Percentiles rank a stretch among this genome's conserved stretches.
Conservation (phyloP, 305 asterid genomes). For the Fraxinus floribunda region DNA sequence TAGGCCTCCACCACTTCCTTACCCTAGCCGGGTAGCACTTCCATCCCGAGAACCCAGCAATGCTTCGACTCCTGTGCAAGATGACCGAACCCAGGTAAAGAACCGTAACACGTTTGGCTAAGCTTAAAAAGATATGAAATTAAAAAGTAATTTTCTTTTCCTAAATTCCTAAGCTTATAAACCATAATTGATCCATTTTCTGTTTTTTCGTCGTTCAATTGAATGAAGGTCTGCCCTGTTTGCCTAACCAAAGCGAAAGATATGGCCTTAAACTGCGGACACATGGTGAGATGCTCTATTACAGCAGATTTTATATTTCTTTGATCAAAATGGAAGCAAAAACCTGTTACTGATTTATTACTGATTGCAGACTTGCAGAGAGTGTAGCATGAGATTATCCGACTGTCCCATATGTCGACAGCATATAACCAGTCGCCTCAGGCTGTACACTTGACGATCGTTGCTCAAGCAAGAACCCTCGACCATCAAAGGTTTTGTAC, state of each 20-base stretch:
- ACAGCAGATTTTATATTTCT: background rate
- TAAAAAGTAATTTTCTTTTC: background rate
- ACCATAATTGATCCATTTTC: background rate
- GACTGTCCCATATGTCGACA: conserved; percentile 75
- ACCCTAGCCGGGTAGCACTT: conserved; percentile 26
- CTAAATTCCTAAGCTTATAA: background rate
- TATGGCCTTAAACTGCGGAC: conserved; percentile 79
- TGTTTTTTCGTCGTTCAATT: background rate
- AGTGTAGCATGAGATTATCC: conserved; percentile 60
- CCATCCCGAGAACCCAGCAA: conserved; percentile 33
- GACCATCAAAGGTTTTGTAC: background rate
- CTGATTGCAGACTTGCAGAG: conserved; percentile 70
- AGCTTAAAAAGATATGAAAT: background rate
- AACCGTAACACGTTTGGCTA: background rate
- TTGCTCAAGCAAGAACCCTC: background rate
- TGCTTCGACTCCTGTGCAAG: conserved; percentile 37
- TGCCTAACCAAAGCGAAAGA: conserved; percentile 62
- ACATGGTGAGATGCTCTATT: conserved; percentile 48
- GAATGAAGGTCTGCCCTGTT: conserved; percentile 65
- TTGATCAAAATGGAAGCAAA: background rate
- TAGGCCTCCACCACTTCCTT: conserved; percentile 62
- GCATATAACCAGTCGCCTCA: conserved; percentile 62
- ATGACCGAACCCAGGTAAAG: conserved; percentile 55
- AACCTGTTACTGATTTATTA: conserved; percentile 9
- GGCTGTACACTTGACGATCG: conserved; percentile 49